Percentiles rank a stretch among this genome's conserved stretches.
Evolutionary conservation across 495 filamentous ascomycete genomes (phyloP).

Genomic region (Hypoxylon rickii): DNA sequence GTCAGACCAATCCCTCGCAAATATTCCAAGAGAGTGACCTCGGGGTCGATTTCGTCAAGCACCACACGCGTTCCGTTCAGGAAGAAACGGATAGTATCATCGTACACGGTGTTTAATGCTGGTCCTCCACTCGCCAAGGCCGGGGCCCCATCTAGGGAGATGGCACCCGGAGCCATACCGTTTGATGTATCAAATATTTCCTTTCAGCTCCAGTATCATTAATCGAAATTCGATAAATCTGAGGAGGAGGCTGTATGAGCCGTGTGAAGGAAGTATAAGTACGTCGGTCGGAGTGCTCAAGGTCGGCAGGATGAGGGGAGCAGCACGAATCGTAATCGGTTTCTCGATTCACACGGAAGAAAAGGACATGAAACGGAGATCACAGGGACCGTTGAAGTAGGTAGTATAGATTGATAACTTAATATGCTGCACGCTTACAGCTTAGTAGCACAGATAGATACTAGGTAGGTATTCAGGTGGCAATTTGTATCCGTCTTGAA

Average conservation of each 20-base stretch:
- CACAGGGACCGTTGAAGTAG: too few species aligned
- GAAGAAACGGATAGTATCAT: constrained; percentile 76
- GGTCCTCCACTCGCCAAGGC: constrained; percentile 19
- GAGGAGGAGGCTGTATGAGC: too few species aligned
- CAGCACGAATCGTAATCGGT: too few species aligned
- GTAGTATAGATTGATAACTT: too few species aligned
- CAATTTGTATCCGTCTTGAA: constrained; percentile 19
- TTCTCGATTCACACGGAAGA: too few species aligned
- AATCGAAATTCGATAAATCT: too few species aligned
- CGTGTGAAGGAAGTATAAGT: too few species aligned
- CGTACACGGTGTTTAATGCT: constrained; percentile 45
- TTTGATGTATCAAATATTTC: neutral
- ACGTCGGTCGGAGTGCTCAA: too few species aligned
- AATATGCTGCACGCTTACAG: constrained; percentile 2
- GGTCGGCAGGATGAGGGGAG: too few species aligned
- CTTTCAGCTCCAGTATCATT: constrained; percentile 1
- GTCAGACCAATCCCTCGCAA: constrained; percentile 88
- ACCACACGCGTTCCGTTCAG: constrained; percentile 92
- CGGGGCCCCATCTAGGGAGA: constrained; percentile 46
- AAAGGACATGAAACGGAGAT: too few species aligned
- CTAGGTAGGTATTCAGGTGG: too few species aligned
- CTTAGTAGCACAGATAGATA: too few species aligned
- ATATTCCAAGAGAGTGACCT: constrained; percentile 92
- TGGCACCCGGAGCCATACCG: constrained; percentile 55
- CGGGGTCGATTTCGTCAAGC: constrained; percentile 82